phyloP scores from a whole-genome alignment of 441 rosid species.

The Pelargonium fulgidum region DNA sequence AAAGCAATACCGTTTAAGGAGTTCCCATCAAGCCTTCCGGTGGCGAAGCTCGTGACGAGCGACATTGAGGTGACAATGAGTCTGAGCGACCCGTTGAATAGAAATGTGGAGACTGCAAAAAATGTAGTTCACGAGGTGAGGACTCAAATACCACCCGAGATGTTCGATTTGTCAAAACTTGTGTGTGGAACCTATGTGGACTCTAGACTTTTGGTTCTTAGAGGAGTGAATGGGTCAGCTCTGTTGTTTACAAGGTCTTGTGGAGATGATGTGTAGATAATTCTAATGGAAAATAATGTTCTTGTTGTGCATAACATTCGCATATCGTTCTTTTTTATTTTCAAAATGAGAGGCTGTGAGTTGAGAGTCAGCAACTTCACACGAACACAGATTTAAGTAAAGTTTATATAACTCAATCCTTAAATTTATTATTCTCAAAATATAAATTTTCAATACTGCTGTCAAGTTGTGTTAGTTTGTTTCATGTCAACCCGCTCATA shows the following conservation, averaged over 20 bases:
- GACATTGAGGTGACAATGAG: conserved; percentile 55
- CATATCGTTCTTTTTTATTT: too few relatives aligned
- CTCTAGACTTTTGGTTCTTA: conserved; percentile 62
- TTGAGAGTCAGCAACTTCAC: too few relatives aligned
- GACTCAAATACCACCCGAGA: conserved; percentile 68
- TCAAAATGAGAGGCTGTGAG: too few relatives aligned
- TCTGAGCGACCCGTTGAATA: conserved; percentile 31
- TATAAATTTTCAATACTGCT: too few relatives aligned
- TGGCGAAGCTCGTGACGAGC: conserved; percentile 53
- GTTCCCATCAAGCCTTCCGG: conserved; percentile 81
- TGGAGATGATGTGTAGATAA: not conserved
- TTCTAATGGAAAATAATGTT: too few relatives aligned
- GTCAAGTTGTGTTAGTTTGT: too few relatives aligned
- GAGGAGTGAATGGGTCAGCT: conserved; percentile 85
- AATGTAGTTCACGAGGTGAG: conserved; percentile 58
- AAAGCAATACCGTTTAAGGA: conserved; percentile 70
- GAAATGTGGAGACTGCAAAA: conserved; percentile 39
- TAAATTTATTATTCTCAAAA: too few relatives aligned
- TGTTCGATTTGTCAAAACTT: conserved; percentile 71
- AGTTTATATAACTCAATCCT: too few relatives aligned
- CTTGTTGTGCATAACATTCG: too few relatives aligned
- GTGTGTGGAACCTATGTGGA: conserved; percentile 81
- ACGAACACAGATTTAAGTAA: too few relatives aligned
- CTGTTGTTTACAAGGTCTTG: conserved; percentile 50
- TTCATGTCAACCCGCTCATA: too few relatives aligned